Base-by-base conservation (phyloP, 2,329 filamentous ascomycete species). In the Colletotrichum liaoningense region DNA sequence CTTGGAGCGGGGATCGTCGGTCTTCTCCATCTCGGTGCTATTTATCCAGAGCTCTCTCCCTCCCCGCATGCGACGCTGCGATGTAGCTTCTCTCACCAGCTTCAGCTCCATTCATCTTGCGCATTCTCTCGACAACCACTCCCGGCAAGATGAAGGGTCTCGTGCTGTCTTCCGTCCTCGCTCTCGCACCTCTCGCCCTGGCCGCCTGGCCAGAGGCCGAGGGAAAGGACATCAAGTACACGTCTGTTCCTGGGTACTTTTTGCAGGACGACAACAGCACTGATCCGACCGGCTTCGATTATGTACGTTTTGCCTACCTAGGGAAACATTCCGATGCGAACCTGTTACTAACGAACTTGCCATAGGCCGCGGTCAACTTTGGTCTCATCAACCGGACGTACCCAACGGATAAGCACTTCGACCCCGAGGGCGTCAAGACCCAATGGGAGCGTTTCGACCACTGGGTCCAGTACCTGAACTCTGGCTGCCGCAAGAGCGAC, bases 371-470 rank as follows among this genome's bases (percentile, higher is more conserved):
- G 35, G 84, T 83, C 69, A 93, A 93, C 82, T 92, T 93, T 78
- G 93, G 92, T 33, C 84, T 94, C 26, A 86, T 94, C 74, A 87
- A 92, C 77, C 87, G 88, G 60, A 86, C 87, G 1, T 93, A 93
- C 78, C 84, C 88, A 6, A 89, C 87, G 1, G 90, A 93, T 76
- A 76, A 79, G 54, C 78, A 79, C 56, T 81, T 84, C 65, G 81
- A 85, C 59, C 77, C 80, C 59, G 75, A 81, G 19, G 80, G 82
- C 24, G 78, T 81, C 72, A 85, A 86, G 75, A 91, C 88, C 0
- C 90, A 90, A 79, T 94, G 92, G 92, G 84, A 91, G 80, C 87
- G 89, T n/a, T 92, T 94, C 71, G 83, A 84, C 55, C 80, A 87
- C 73, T 91, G 91, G 77, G 86, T 94, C 33, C 78, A 84, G 24